A percentile compares a stretch with the other conserved stretches of the same genome.
These are phyloP conservation scores for Triangularia verruculosa DNA, from an alignment of 2,329 filamentous ascomycete genomes.

Conservation along the genomic window DNA sequence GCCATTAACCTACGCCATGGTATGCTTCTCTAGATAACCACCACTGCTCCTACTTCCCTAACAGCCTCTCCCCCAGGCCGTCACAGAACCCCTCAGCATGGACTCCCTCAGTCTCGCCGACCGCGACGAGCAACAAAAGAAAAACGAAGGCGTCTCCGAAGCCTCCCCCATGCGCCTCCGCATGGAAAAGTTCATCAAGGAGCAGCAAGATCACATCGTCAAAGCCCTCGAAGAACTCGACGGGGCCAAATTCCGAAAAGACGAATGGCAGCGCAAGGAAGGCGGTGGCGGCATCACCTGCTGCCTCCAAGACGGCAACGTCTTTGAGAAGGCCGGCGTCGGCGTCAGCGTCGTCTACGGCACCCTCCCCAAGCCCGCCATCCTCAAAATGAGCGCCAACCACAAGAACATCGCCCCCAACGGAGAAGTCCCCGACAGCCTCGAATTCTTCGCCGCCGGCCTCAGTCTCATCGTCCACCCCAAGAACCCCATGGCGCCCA, in stretches of 20 bases:
- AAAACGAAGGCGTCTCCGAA: conserved; percentile 69
- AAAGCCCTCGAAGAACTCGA: conserved; percentile 79
- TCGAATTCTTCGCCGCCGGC: conserved; percentile 94
- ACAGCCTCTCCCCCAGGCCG: conserved; percentile 36
- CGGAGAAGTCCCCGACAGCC: conserved; percentile 63
- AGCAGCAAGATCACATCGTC: conserved; percentile 87
- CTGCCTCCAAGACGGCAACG: conserved; percentile 91
- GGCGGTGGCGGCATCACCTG: conserved; percentile 93
- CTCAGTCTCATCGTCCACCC: conserved; percentile 92
- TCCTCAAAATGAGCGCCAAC: conserved; percentile 89
- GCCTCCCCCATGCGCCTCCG: conserved; percentile 92
- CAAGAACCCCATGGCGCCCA: conserved; percentile 92
- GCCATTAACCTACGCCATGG: conserved; percentile 58
- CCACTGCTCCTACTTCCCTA: conserved; percentile 4
- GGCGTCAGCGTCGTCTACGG: conserved; percentile 96
- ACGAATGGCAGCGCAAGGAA: conserved; percentile 83
- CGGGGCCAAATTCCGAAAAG: conserved; percentile 74
- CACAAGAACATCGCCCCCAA: conserved; percentile 80
- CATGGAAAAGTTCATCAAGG: conserved; percentile 95
- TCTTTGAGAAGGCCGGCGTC: conserved; percentile 96
- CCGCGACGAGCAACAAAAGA: conserved; percentile 76
- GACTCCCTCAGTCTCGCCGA: conserved; percentile 76
- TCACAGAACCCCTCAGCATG: conserved; percentile 43
- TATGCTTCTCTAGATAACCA: conserved; percentile 36
- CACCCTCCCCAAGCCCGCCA: conserved; percentile 78